A percentile compares a stretch with the other conserved stretches of the same genome.
phyloP scores from a whole-genome alignment of 2,329 filamentous ascomycete genomes.

The Colletotrichum siamense region DNA sequence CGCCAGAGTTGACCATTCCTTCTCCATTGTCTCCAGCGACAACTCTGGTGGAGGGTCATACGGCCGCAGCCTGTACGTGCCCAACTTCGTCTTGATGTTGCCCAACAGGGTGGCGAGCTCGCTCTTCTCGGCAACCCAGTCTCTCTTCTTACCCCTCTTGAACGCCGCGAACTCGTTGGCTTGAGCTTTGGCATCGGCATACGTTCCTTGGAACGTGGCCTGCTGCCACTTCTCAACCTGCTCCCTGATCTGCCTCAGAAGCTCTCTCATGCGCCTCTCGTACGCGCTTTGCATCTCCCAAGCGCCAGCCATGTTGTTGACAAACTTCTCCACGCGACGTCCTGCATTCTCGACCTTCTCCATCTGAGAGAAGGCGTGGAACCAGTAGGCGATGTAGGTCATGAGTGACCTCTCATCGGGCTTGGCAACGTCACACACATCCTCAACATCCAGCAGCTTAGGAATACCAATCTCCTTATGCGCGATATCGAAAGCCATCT shows the following conservation, averaged over 20 bases:
- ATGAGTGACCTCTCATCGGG: slow-evolving; percentile 96
- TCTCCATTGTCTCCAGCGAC: slow-evolving; percentile 80
- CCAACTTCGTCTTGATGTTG: slow-evolving; percentile 98
- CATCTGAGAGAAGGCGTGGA: slow-evolving; percentile 99
- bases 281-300: slow-evolving; percentile 99
- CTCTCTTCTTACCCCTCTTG: slow-evolving; percentile 88
- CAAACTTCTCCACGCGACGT: slow-evolving; percentile 95
- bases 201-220: slow-evolving; percentile 88
- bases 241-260: slow-evolving; percentile 75
- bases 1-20: slow-evolving; percentile 80
- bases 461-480: slow-evolving; percentile 97
- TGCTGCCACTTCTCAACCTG: slow-evolving; percentile 80
- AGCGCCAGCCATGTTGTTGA: slow-evolving; percentile 97
- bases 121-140: slow-evolving; percentile 98
- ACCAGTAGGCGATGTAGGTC: slow-evolving; percentile 99
- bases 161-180: slow-evolving; percentile 83
- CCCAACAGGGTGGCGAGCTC: slow-evolving; percentile 91
- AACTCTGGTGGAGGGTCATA: slow-evolving; percentile 90
- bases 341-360: slow-evolving; percentile 98
- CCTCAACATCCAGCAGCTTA: slow-evolving; percentile 93
- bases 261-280: slow-evolving; percentile 85
- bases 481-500: slow-evolving; percentile 95
- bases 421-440: slow-evolving; percentile 95
- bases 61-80: slow-evolving; percentile 88
- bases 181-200: slow-evolving; percentile 89